Base-by-base conservation (phyloP, 495 filamentous ascomycete genomes). In the Lepidopterella palustris region DNA sequence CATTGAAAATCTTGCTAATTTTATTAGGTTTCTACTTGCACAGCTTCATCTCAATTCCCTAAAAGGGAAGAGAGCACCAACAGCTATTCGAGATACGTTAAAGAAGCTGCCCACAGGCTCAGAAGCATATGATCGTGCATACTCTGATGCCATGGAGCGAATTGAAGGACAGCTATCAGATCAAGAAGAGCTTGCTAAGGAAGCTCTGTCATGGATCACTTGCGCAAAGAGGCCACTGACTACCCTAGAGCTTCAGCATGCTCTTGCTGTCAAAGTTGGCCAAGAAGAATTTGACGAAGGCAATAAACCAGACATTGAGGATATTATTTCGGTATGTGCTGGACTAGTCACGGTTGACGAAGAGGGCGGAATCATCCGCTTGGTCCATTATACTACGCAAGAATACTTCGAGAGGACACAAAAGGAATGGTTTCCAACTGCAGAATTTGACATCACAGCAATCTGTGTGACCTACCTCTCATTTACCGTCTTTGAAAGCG, bases 321-420 rank as follows among this genome's bases (percentile, higher is more conserved):
- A 75, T 20, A 63, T 82, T 11, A 45, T 76, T 4, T 77, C 76
- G 1, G 58, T 77, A 5, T 84, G 81, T 63, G 76, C 74, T 49
- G 81, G 82, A 1, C 64, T 87, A 6, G 74, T 83, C 2, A 78
- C 69, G 1, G 52, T 80, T 11, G 78, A 84, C 42, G 23, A 74
- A 26, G 70, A 75, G 21, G 82, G 74, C 55, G 35, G 67, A 8
- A 72, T 78, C 27, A 70, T 83, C 45, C 76, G 78, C 13, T 68
- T 84, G 13, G 76, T 82, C 10, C 82, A 84, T 64, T 81, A 79
- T 57, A 82, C 82, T 1, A 70, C 79, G 0, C 74, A 82, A 57
- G 73, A 78, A 39, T 85, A 80, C 62, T 76, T 84, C 45, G 68
- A 77, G 21, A 59, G 65, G 25, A 76, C 63, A n/a, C 65, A 62